Percentiles rank a stretch among this genome's conserved stretches.
Conservation (phyloP, 2,329 filamentous ascomycete genomes). For the Fusarium begoniae region DNA sequence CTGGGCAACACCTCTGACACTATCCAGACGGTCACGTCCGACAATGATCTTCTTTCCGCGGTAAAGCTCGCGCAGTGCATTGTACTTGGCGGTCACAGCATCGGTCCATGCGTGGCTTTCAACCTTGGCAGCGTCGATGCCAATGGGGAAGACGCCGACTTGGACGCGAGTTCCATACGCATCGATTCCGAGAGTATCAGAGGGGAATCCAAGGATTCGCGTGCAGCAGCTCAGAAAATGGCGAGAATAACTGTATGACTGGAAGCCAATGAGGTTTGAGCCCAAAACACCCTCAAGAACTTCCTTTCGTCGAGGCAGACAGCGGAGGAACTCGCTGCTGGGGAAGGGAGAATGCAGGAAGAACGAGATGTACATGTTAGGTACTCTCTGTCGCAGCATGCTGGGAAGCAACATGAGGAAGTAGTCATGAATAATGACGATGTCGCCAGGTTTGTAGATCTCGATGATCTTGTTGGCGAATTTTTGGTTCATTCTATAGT, state of each 20-base stretch:
- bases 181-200: slow-evolving; percentile 84
- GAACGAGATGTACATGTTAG: slow-evolving; percentile 93
- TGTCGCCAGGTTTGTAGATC: slow-evolving; percentile 90
- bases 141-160: slow-evolving; percentile 93
- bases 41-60: slow-evolving; percentile 95
- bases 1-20: slow-evolving; percentile 91
- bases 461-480: slow-evolving; percentile 91
- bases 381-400: slow-evolving; percentile 84
- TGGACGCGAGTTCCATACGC: slow-evolving; percentile 89
- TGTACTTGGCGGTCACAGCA: slow-evolving; percentile 75
- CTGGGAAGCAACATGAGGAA: slow-evolving; percentile 90
- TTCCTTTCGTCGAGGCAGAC: slow-evolving; percentile 87
- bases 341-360: slow-evolving; percentile 95
- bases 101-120: slow-evolving; percentile 78
- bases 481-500: slow-evolving; percentile 89
- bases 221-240: slow-evolving; percentile 97
- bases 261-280: slow-evolving; percentile 93
- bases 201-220: slow-evolving; percentile 88
- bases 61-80: slow-evolving; percentile 79
- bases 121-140: slow-evolving; percentile 87
- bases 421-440: slow-evolving; percentile 94
- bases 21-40: slow-evolving; percentile 91
- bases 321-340: slow-evolving; percentile 93
- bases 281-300: slow-evolving; percentile 89
- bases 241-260: slow-evolving; percentile 93